phyloP scores from a whole-genome alignment of 164 flowering plant genomes.

The Tinospora cordifolia region DNA sequence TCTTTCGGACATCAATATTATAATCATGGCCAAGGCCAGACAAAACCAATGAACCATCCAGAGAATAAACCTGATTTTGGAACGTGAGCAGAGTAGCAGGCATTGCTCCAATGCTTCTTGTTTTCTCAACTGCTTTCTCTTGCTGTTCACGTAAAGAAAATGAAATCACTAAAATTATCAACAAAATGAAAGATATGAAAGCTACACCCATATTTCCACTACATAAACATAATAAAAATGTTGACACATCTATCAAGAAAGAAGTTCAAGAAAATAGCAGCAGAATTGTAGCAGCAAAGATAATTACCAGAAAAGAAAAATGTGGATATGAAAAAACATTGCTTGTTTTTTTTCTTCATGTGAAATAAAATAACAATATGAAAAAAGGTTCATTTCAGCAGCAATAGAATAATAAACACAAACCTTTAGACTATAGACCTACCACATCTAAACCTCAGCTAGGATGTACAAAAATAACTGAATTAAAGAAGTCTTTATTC shows the following conservation, averaged over 20 bases:
- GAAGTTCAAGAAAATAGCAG: neutral
- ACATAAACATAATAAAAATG: neutral
- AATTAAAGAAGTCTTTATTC: neutral
- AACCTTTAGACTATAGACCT: too few species aligned
- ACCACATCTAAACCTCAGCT: neutral
- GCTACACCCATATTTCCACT: too few species aligned
- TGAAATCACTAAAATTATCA: neutral
- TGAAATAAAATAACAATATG: neutral
- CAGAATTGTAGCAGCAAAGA: neutral
- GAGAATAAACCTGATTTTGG: slow-evolving; percentile 47
- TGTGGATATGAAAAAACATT: too few species aligned
- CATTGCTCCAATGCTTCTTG: slow-evolving; percentile 33
- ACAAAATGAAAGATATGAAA: too few species aligned
- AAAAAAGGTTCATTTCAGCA: neutral
- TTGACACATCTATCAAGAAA: neutral
- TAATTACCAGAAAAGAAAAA: neutral
- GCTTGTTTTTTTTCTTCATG: too few species aligned
- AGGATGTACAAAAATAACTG: neutral
- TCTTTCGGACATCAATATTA: slow-evolving; percentile 26
- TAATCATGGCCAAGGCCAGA: slow-evolving; percentile 81
- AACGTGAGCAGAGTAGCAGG: slow-evolving; percentile 61
- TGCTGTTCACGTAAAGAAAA: slow-evolving; percentile 17
- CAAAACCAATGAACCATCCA: slow-evolving; percentile 53
- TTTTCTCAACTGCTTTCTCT: slow-evolving; percentile 18
- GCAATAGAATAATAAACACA: neutral